Base-by-base conservation (phyloP, 2,329 filamentous ascomycete species). In the Colletotrichum spinosum region DNA sequence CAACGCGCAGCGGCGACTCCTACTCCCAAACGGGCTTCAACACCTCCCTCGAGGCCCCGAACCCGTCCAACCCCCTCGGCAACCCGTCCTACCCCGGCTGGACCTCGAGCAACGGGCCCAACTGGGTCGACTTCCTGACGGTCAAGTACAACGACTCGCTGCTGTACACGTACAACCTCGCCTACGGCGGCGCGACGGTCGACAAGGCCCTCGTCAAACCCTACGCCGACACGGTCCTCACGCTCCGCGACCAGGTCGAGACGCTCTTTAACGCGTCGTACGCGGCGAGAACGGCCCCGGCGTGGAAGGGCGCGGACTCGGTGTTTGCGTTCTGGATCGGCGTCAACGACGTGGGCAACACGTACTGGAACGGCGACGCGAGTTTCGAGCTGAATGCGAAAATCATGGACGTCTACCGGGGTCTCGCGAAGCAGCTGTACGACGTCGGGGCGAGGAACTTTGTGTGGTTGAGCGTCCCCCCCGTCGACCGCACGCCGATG, bases 401-500 rank as follows among this genome's bases (percentile, higher is more conserved):
- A n/a, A 79, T 83, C 3, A 79, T 84, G n/a, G 74, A 71, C 1
- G 76, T 78, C 17, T 84, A 84, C 59, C 77, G 77, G 11, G 72
- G 72, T 4, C 72, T 83, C 1, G 71, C 83, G 0, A 74, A 80
- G 58, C 62, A 79, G 17, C 75, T 91, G 7, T 88, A 88, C 67
- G 72, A 76, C 2, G 76, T 79, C 2, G 88, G 88, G 0, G 82
- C 82, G 2, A 77, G 87, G 6, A 88, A 88, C 60, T 90, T 90
- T 65, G 78, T 84, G 2, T 81, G 90, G 57, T 67, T 90, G 37
- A 88, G 82, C 56, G 86, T 89, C 0, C 88, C 88, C 2, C 85
- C 84, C 1, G 75, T 89, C 3, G 81, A 90, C 60, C 79, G 84
- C 9, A 81, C 81, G 44, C 87, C 87, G 0, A 69, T 84, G 55